Conservation (phyloP, 2,329 filamentous ascomycete genomes). For the Cercospora zeina region DNA sequence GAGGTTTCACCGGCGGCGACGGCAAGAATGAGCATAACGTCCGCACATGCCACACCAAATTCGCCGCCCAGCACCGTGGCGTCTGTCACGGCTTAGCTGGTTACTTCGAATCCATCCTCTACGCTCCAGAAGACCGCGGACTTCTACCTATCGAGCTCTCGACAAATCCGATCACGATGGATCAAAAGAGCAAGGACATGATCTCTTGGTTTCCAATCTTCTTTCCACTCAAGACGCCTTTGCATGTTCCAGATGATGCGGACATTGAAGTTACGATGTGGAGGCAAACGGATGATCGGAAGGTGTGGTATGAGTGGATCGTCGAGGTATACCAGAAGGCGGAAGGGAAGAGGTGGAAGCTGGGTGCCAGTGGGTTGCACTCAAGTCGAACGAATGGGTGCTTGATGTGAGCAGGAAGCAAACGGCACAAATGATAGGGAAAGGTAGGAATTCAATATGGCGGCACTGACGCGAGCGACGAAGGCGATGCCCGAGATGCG, state of each 20-base stretch:
- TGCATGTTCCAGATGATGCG: conserved; percentile 79
- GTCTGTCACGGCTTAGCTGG: conserved; percentile 88
- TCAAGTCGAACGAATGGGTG: conserved; percentile 70
- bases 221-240: conserved; percentile 88
- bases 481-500: not conserved
- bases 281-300: conserved; percentile 90
- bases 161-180: conserved; percentile 89
- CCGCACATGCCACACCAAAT: conserved; percentile 74
- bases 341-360: conserved; percentile 63
- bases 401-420: conserved; percentile 57
- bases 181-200: conserved; percentile 93
- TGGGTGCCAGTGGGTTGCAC: conserved; percentile 66
- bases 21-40: conserved; percentile 90
- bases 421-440: not conserved
- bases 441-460: too few species aligned
- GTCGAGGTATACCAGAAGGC: conserved; percentile 72
- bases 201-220: conserved; percentile 99
- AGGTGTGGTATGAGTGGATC: conserved; percentile 98
- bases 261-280: conserved; percentile 93
- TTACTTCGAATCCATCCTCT: conserved; percentile 96
- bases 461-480: too few species aligned
- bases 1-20: conserved; percentile 71
- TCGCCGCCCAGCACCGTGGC: conserved; percentile 74
- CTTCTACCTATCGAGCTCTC: conserved; percentile 74
- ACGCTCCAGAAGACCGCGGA: conserved; percentile 49